Base-by-base conservation (phyloP, 768 basidiomycete genomes). In the Tricholoma hemisulphureum region DNA sequence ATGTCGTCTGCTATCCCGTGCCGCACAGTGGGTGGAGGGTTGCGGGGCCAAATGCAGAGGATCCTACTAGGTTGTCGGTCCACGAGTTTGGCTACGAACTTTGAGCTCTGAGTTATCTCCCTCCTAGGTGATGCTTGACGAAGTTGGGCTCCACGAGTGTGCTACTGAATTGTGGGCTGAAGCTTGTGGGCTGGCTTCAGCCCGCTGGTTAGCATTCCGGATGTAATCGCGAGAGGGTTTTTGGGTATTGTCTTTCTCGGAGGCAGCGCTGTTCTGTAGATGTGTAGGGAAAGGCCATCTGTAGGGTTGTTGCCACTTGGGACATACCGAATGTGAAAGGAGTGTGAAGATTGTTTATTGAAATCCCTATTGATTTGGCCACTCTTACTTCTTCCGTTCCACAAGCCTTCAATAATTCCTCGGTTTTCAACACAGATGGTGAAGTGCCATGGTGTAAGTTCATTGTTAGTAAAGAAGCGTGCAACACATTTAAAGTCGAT, bases 381-480 rank as follows among this genome's bases (percentile, higher is more conserved):
- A 58, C 77, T 76, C 11, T 70, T 24, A 58, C 76, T 77, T 2
- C 74, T 37, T 0, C 70, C 70, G 24, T 67, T 73, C 72, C 74
- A 73, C 78, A 77, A 80, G 0, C 76, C 75, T 57, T 78, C 66
- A 26, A 79, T 67, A 6, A 80, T 71, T 1, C 76, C 74, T 41
- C 48, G 56, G 67, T 79, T 80, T 67, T 80, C 76, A 0, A 77
- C 68, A 49, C 64, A 71, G 13, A 74, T 55, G 23, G 60, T 61
- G 63, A 71, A 56, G 35, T 67, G 55, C 1, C 31, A 28, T 8
- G 34, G 11, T 16, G 6, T n/a, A 4, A 4, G n/a, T 21, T 45
- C n/a, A 7, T n/a, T 7, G 29, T 6, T 13, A 8, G 64, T 20
- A 43, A 74, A 28, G 6, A 66, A 45, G 1, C 7, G 41, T 20